Evolutionary conservation across 768 basidiomycete genomes (phyloP).

Genomic region (Boletus rubescentipes): DNA sequence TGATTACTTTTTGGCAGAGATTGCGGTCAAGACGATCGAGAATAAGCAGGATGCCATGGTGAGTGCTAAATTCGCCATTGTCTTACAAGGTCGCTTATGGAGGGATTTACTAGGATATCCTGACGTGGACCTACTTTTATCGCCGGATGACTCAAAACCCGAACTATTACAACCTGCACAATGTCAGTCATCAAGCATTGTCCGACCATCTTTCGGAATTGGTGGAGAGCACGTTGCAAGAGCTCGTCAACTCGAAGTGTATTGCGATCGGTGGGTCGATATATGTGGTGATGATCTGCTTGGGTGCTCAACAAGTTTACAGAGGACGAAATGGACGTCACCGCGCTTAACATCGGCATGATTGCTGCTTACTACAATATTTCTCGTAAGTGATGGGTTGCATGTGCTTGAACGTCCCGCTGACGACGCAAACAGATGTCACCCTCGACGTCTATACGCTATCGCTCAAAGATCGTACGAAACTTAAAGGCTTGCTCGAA

Average conservation of each 20-base stretch:
- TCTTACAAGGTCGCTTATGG: background rate
- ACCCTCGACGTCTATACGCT: conserved; percentile 97
- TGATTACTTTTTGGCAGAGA: conserved; percentile 98
- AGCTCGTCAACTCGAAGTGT: conserved; percentile 93
- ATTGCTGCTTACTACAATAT: conserved; percentile 97
- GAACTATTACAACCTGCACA: conserved; percentile 92
- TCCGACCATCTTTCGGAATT: conserved; percentile 96
- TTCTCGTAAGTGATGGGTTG: conserved; percentile 57
- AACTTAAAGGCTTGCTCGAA: conserved; percentile 94
- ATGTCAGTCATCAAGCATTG: conserved; percentile 92
- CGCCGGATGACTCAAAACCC: conserved; percentile 97
- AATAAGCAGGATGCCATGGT: conserved; percentile 99
- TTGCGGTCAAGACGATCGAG: conserved; percentile 97
- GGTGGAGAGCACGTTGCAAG: conserved; percentile 89
- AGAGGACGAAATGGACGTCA: conserved; percentile 92
- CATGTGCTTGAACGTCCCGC: background rate
- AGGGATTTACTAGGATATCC: conserved; percentile 64
- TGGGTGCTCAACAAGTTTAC: background rate
- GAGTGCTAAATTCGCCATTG: background rate
- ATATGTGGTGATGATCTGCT: background rate
- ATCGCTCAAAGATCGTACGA: conserved; percentile 94
- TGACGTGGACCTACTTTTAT: conserved; percentile 99
- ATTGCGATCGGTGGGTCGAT: conserved; percentile 72
- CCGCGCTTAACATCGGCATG: conserved; percentile 94
- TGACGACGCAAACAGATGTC: conserved; percentile 56